A percentile compares a stretch with the other conserved stretches of the same genome.
Conservation (phyloP, 495 filamentous ascomycete species). For the Aspergillus ostianus region DNA sequence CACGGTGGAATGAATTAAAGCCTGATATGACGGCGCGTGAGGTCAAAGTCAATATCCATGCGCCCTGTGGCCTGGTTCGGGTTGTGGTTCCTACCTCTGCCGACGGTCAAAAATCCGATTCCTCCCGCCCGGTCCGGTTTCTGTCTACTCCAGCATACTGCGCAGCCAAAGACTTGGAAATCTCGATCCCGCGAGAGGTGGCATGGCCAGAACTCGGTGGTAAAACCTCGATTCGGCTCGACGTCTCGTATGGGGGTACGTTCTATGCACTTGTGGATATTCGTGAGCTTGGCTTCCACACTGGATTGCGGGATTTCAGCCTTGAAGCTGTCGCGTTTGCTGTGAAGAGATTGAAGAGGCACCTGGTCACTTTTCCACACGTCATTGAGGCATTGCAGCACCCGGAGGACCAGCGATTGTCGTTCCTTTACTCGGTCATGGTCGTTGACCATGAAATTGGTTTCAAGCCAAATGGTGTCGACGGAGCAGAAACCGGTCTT, state of each 20-base stretch:
- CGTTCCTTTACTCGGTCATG: constrained; percentile 30
- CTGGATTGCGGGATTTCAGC: constrained; percentile 13
- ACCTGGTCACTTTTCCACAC: constrained; percentile 17
- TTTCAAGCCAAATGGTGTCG: constrained; percentile 9
- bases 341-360: constrained; percentile 17
- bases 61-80: constrained; percentile 20
- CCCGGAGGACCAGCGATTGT: constrained; percentile 18
- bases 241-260: constrained; percentile 28
- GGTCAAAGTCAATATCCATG: constrained; percentile 21
- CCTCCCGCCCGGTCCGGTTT: constrained; percentile 22
- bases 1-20: constrained; percentile 13
- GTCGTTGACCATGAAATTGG: constrained; percentile 17
- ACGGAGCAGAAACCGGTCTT: constrained; percentile 21
- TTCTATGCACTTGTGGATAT: constrained; percentile 26
- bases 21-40: not conserved
- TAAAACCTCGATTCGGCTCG: constrained; percentile 13
- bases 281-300: constrained; percentile 21
- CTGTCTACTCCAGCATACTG: constrained; percentile 27
- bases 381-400: constrained; percentile 17
- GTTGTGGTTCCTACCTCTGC: constrained; percentile 18
- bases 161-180: constrained; percentile 11
- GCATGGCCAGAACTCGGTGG: constrained; percentile 23
- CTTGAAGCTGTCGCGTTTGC: constrained; percentile 14
- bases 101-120: constrained; percentile 20
- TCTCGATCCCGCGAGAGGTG: constrained; percentile 20